Evolutionary conservation across 495 filamentous ascomycete genomes (phyloP), one percentile per base, ranked within the genome.

Genomic region (Bathelium albidoporum): DNA sequence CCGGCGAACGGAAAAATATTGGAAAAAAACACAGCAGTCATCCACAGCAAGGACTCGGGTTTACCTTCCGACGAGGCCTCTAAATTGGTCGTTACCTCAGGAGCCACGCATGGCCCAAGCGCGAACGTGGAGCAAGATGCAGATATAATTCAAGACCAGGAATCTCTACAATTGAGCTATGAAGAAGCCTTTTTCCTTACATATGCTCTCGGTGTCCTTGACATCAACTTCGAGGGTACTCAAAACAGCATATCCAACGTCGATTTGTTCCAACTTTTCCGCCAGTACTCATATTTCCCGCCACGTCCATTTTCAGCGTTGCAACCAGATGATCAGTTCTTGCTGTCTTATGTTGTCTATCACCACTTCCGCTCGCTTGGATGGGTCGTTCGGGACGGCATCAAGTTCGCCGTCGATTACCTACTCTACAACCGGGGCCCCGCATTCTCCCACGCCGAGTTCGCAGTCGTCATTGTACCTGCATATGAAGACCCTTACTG

Each of bases 281-380:
- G 89, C 39, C 78, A 78, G 52, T 72, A 86, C 65, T 90, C 88
- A 11, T 84, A 86, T 72, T 88, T 88, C 63, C 88, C 91, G 22
- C 58, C 62, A 88, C 90, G 11, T 62, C 32, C 52, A n/a, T 36
- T 45, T 41, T 34, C 32, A 65, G 73, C 2, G 68, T 68, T 14
- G 63, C 70, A 32, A 7, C 82, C 86, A 0, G 88, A 95, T 75
- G 89, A 95, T 68, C 83, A 88, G 0, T 97, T 99, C 75, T 77
- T 96, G 52, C 71, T 94, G 26, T 85, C 87, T 36, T 99, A 97
- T 71, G 83, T 84, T 32, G 89, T 88, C 16, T 99, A 96, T 70
- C 94, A 99, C 70, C 94, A 99, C 73, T 99, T 94, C 76, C 89
- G 94, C 28, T 95, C 91, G 7, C 81, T 97, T 0, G 94, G 94